Evolutionary conservation across 164 flowering plant species (phyloP), one percentile per base, ranked within the genome.

Genomic region (Magnolia sinica): DNA sequence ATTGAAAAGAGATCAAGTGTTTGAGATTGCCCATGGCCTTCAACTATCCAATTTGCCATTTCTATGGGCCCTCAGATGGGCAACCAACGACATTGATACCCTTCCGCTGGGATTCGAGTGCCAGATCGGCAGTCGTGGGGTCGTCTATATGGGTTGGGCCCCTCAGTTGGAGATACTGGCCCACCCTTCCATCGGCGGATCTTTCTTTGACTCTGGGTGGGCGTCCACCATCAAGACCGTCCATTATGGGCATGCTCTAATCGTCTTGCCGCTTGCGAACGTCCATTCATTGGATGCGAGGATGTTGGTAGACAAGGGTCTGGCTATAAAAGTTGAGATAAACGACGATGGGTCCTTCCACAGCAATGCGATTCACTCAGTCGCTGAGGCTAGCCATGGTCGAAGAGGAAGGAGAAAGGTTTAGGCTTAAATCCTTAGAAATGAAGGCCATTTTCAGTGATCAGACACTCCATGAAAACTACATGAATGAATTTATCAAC

Each of bases 171-270:
- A 61, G 79, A 89, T 89, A 68, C 75, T 91, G 69, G 66, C 81
- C 19, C 95, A 90, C 64, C 79, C 76, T 0, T 73, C 91, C 2
- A 78, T 87, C 0, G 87, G 90, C 4, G 90, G 89, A 1, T 90
- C 84, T 77, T 70, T 91, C 82, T 88, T 91, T 55, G 91, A 90
- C 71, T 84, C 89, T 49, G 93, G 93, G 1, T 88, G 88, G 89
- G 87, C 81, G 79, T 92, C 92, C n/a, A 83, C 84, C 0, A 71
- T 86, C 0, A 94, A 92, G 80, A 89, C 84, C 0, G 79, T 89
- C 0, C 64, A 78, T 0, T 73, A 76, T 1, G 94, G 94, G 4
- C 78, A 81, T 16, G 85, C 81, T 45, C 61, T 88, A 72, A 78
- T 92, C 7, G 11, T 86, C 51, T 71, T 90, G 45, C 92, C 92